phyloP scores from a whole-genome alignment of 2,329 filamentous ascomycete genomes.

The Hypoxylon sp. region DNA sequence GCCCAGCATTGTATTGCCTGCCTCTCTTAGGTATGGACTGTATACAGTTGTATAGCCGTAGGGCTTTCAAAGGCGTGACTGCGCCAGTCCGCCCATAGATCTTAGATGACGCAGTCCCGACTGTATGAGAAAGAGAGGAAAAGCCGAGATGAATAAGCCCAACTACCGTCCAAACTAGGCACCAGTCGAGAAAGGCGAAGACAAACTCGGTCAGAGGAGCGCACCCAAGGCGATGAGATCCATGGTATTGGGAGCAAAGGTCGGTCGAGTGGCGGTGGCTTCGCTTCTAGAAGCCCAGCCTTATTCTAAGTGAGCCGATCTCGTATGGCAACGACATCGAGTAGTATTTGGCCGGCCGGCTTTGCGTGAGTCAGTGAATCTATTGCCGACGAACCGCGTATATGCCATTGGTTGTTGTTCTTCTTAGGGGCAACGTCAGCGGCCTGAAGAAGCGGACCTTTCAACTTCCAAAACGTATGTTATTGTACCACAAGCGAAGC shows the following conservation, averaged over 20 bases:
- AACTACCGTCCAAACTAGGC: too few relatives aligned
- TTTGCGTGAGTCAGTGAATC: background rate
- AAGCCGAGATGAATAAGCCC: too few relatives aligned
- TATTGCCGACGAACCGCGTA: background rate
- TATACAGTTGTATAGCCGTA: background rate
- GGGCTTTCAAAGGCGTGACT: background rate
- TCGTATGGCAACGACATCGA: background rate
- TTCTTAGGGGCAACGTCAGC: background rate
- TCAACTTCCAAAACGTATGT: too few relatives aligned
- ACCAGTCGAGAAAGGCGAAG: background rate
- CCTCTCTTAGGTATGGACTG: too few relatives aligned
- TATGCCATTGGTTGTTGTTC: background rate
- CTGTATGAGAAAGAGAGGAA: too few relatives aligned
- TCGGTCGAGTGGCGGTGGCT: slow-evolving; percentile 1
- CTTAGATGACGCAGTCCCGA: slow-evolving; percentile 6
- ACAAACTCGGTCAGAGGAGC: slow-evolving; percentile 7
- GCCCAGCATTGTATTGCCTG: too few relatives aligned
- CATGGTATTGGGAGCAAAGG: slow-evolving; percentile 3
- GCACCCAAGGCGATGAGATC: background rate
- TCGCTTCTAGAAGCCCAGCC: background rate
- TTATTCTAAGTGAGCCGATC: background rate
- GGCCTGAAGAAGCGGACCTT: background rate
- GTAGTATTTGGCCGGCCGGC: background rate
- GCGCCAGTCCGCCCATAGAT: background rate
- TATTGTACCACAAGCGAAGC: background rate